These are phyloP conservation scores for Cichorium intybus DNA, from an alignment of 140 eudicot genomes.

Conservation along the genomic window DNA sequence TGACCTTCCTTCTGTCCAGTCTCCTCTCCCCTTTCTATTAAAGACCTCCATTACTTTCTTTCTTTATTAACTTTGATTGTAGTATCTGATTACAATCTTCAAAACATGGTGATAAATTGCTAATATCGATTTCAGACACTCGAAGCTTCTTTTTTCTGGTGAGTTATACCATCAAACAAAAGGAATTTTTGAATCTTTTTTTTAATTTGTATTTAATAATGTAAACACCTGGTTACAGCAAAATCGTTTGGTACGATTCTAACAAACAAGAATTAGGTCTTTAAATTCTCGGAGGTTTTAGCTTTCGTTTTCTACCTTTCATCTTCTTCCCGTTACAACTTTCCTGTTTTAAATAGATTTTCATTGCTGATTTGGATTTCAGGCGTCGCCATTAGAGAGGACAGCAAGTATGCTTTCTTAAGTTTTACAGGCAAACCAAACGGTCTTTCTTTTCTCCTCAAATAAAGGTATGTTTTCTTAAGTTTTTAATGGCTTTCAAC, in stretches of 20 bases:
- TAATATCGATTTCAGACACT: background rate
- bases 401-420: background rate
- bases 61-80: conserved; percentile 2
- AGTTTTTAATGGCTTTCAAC: background rate
- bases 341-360: background rate
- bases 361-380: background rate
- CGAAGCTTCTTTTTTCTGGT: background rate
- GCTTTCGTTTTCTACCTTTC: conserved; percentile 7
- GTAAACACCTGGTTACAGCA: conserved; percentile 7
- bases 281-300: background rate
- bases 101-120: background rate
- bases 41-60: background rate
- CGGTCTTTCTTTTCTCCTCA: background rate
- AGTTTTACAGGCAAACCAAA: background rate
- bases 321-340: background rate
- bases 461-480: background rate
- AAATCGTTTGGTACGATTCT: background rate
- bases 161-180: background rate
- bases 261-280: background rate
- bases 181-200: no score
- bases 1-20: background rate
- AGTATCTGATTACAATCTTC: background rate
- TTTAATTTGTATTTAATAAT: background rate
- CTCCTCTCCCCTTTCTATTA: background rate
- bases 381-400: background rate